Conservation (phyloP, 1,284 basidiomycete genomes). For the Leccinum fallax region DNA sequence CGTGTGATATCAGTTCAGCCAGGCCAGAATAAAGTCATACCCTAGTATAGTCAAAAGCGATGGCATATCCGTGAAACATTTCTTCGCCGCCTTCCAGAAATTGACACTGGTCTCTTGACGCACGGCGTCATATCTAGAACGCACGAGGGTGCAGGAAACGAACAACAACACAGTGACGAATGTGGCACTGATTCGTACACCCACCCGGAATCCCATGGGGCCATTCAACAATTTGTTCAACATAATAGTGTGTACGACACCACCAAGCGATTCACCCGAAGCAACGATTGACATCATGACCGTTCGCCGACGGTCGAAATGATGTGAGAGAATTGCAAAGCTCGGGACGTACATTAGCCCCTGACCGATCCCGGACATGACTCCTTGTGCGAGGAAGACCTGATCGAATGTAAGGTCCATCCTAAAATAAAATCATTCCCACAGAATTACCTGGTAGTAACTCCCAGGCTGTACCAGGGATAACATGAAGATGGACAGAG, state of each 20-base stretch:
- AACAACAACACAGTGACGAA: constrained; percentile 30
- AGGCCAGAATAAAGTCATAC: constrained; percentile 10
- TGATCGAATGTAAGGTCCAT: constrained; percentile 5
- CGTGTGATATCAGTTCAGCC: not conserved
- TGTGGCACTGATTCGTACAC: constrained; percentile 35
- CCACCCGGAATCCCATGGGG: constrained; percentile 25
- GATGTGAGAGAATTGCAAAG: constrained; percentile 39
- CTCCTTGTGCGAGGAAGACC: constrained; percentile 40
- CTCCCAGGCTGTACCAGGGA: constrained; percentile 37
- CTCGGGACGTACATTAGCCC: constrained; percentile 38
- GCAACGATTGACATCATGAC: constrained; percentile 35
- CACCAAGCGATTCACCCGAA: constrained; percentile 37
- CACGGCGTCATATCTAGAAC: constrained; percentile 25
- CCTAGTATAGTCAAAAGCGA: constrained; percentile 30
- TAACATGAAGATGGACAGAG: constrained; percentile 38
- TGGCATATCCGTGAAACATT: constrained; percentile 27
- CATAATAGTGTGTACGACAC: constrained; percentile 39
- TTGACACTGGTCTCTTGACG: constrained; percentile 4
- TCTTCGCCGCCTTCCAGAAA: constrained; percentile 23
- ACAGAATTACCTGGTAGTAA: constrained; percentile 36
- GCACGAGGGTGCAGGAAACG: constrained; percentile 32
- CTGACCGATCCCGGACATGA: constrained; percentile 35
- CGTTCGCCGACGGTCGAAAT: constrained; percentile 36
- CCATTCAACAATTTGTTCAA: constrained; percentile 41
- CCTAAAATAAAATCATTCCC: not conserved